Evolutionary conservation across 495 filamentous ascomycete genomes (phyloP), one percentile per base, ranked within the genome.

Genomic region (Apodospora peruviana): DNA sequence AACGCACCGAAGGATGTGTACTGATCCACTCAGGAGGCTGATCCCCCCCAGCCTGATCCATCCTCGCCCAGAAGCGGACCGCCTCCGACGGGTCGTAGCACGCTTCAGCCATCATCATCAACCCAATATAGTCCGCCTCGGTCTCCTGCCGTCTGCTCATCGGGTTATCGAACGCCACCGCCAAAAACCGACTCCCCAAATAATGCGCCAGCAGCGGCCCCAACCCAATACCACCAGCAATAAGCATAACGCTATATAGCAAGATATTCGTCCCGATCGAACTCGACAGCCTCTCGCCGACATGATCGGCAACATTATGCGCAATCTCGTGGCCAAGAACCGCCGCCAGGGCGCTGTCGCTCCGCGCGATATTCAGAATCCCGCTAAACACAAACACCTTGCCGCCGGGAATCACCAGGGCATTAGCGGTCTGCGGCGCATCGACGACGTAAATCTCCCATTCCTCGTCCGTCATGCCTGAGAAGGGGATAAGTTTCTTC

Each of bases 311-410:
- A 1, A 95, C 70, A 32, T 88, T 87, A 60, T 97, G 91, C n/a
- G 89, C 88, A 50, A 97, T 95, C 70, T 96, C 91, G 62, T 97
- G 91, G 5, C 88, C 88, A 7, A 96, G 69, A 20, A 96, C 86
- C 2, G 89, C 80, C 12, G 91, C 91, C 16, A 96, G 67, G 0
- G 85, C 87, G 55, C 87, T 78, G 27, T 95, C 87, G 43, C 75
- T 79, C 36, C 70, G 46, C 40, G 86, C 87, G 14, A 95, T 71
- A 2, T 80, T 80, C 38, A 97, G 58, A 17, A 97, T 86, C 17
- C 91, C 86, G 29, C 80, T 87, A 54, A 86, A 95, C 4, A 97
- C 91, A 57, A 96, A 96, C 16, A 97, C 90, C 57, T 95, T 94
- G 2, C 90, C 91, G 61, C 88, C 90, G 2, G 91, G 91, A 34